Evolutionary conservation across 2,329 filamentous ascomycete genomes (phyloP), one percentile per base, ranked within the genome.

Genomic region (Fusarium circinatum): DNA sequence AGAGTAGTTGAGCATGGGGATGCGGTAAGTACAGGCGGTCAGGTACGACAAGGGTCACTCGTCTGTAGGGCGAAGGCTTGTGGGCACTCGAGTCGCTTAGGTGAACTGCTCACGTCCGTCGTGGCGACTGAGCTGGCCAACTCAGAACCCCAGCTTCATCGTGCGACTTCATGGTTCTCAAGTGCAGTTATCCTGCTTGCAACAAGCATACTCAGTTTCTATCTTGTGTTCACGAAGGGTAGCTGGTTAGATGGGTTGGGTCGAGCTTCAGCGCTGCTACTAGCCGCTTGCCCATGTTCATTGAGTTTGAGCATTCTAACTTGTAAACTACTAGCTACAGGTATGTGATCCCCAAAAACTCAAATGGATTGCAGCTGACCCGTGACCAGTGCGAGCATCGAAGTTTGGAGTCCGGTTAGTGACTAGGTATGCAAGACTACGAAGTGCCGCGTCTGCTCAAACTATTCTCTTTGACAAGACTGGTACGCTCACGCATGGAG

Each of bases 161-260:
- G 8, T 20, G 48, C 48, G 2, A 51, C n/a, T 10, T 51, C 30
- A 8, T 36, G 48, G n/a, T 51, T 51, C 4, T 36, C 30, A 20
- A 51, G 30, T 15, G n/a, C 8, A 36, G 30, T 20, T 20, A 15
- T 51, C 1, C 2, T 36, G 4, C 4, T 51, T 24, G 8, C 30
- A 14, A 8, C 12, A 20, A 2, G 22, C 8, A 18, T 20, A 4
- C 22, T 51, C 0, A 11, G 6, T 3, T 18, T 13, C 2, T 14
- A 20, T 36, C 12, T 24, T 14, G 6, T 10, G 13, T 14, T 20
- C 22, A 20, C 8, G 8, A 51, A 24, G 8, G 3, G 22, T 0
- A 36, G n/a, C 12, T 51, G 48, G 48, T 8, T 18, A 5, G 30
- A 36, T 34, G 30, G 30, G 8, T 11, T 51, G 12, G 30, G 48